Percentiles rank a stretch among this genome's conserved stretches.
Evolutionary conservation across 257 asterid genomes (phyloP).

Genomic region (Mitragyna speciosa): DNA sequence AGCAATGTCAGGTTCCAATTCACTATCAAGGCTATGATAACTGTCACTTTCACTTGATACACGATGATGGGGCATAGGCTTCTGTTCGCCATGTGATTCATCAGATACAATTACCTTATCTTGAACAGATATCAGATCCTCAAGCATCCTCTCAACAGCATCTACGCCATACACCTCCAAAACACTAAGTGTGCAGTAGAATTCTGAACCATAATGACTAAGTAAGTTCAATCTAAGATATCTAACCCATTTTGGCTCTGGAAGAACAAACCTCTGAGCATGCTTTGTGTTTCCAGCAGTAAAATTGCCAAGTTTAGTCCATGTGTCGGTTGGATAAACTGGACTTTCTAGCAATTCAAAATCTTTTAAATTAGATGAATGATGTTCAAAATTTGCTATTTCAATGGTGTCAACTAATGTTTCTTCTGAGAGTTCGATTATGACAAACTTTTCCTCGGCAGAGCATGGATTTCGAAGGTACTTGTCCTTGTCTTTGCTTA

Average conservation of each 20-base stretch:
- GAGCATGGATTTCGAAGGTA: conserved; percentile 98
- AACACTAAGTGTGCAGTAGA: conserved; percentile 83
- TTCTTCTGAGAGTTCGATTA: conserved; percentile 93
- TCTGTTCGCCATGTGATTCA: conserved; percentile 40
- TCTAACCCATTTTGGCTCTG: conserved; percentile 91
- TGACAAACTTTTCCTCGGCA: conserved; percentile 78
- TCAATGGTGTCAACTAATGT: conserved; percentile 70
- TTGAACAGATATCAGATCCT: conserved; percentile 69
- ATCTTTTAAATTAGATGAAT: conserved; percentile 81
- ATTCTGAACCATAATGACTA: conserved; percentile 87
- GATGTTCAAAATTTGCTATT: conserved; percentile 88
- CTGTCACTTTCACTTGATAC: conserved; percentile 34
- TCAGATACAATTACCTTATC: conserved; percentile 48
- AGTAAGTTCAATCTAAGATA: conserved; percentile 67
- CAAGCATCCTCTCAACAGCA: conserved; percentile 98
- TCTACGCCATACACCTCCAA: conserved; percentile 92
- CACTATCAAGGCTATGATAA: conserved; percentile 44
- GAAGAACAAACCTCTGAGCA: conserved; percentile 65
- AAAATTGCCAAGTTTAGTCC: conserved; percentile 79
- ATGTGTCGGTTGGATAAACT: conserved; percentile 85
- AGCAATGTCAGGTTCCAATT: conserved; percentile 36
- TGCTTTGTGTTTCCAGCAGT: conserved; percentile 80
- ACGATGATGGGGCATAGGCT: conserved; percentile 37
- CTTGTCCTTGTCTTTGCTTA: conserved; percentile 82
- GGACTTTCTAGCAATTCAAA: conserved; percentile 82